These are phyloP conservation scores for Sugiyamaella grinbergsii DNA, from an alignment of 1,139 yeast species.

Conservation along the genomic window DNA sequence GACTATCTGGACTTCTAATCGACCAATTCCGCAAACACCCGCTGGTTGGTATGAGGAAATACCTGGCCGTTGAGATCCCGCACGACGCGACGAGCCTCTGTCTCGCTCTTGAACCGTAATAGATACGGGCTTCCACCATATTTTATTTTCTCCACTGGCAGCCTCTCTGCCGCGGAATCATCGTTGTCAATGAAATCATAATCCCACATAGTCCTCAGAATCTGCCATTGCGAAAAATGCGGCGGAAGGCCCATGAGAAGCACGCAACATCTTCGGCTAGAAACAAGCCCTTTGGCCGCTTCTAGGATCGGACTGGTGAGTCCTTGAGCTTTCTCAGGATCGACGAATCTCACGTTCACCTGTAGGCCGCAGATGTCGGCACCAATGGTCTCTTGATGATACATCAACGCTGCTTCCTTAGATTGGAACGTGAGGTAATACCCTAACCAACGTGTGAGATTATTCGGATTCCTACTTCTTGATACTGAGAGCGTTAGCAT, in stretches of 20 bases:
- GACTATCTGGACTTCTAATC: slow-evolving; percentile 39
- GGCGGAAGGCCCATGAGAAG: slow-evolving; percentile 47
- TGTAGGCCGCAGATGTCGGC: slow-evolving; percentile 55
- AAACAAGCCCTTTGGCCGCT: slow-evolving; percentile 34
- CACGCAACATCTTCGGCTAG: slow-evolving; percentile 39
- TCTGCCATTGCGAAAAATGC: slow-evolving; percentile 35
- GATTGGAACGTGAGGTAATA: slow-evolving; percentile 57
- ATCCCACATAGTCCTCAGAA: slow-evolving; percentile 47
- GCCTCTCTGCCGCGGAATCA: slow-evolving; percentile 37
- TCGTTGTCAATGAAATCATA: slow-evolving; percentile 45
- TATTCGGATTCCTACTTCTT: slow-evolving; percentile 53
- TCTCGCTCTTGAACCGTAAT: slow-evolving; percentile 52
- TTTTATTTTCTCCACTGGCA: slow-evolving; percentile 37
- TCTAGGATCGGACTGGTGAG: slow-evolving; percentile 36
- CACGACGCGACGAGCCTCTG: slow-evolving; percentile 57
- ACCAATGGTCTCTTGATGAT: slow-evolving; percentile 51
- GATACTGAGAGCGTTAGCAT: slow-evolving; percentile 36
- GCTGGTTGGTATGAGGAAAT: slow-evolving; percentile 43
- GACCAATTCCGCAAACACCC: slow-evolving; percentile 46
- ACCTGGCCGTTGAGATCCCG: slow-evolving; percentile 56
- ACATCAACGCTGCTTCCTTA: slow-evolving; percentile 54
- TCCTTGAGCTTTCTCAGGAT: slow-evolving; percentile 35
- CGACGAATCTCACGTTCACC: slow-evolving; percentile 50
- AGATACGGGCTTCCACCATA: slow-evolving; percentile 47
- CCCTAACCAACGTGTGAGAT: slow-evolving; percentile 49